Evolutionary conservation across 1,284 basidiomycete species (phyloP), one percentile per base, ranked within the genome.

Genomic region (Pseudomicrostroma phylloplanum): DNA sequence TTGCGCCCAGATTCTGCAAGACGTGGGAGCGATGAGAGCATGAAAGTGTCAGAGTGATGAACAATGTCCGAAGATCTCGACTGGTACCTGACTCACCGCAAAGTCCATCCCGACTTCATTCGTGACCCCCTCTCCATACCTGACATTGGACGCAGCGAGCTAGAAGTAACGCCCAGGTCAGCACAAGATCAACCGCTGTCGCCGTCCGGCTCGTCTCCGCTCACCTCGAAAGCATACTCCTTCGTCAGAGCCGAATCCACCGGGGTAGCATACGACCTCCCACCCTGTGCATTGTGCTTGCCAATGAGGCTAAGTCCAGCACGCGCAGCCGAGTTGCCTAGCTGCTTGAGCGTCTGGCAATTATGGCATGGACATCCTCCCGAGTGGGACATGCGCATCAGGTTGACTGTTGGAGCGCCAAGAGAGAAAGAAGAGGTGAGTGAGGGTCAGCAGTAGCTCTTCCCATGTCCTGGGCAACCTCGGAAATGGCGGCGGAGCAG

Each of bases 211-310:
- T 6, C 7, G 6, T 15, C 9, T 48, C n/a, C 76, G 30, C 81
- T 61, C 70, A 88, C 91, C 85, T 97, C 93, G 74, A 96, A 97
- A 0, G 93, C 93, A 79, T 96, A 97, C 81, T 97, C 93, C 77
- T 89, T 91, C 80, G 91, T 62, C 3, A 74, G 56, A 9, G 87
- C 82, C 3, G 80, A 73, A 59, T 90, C 85, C 13, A 91, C 87
- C 26, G 92, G 92, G 0, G 90, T 90, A n/a, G 92, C 92, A 60
- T 79, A 81, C 7, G 69, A 67, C 12, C 77, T 66, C 4, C 68
- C 68, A 6, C 64, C 59, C 43, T 67, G 63, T 17, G 62, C 48
- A 40, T 68, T 69, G 62, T 76, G 73, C 30, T 66, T 67, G 19
- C 41, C 25, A 56, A 74, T 68, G 71, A 74, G 71, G 62, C 71